Base-by-base conservation (phyloP, 202 grass and related monocot genomes). In the Schoenoplectus triqueter region DNA sequence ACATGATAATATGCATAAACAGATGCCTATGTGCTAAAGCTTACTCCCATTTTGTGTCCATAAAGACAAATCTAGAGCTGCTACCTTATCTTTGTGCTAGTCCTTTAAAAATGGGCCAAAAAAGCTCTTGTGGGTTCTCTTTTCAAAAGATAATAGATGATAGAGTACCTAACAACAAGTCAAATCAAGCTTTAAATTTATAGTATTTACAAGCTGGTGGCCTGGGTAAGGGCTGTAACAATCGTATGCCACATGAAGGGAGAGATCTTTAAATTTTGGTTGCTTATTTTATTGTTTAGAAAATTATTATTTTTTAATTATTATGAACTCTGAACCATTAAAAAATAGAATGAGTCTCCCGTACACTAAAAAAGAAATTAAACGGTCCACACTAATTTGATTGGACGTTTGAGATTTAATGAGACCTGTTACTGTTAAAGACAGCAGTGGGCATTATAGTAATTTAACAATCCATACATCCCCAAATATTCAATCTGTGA, bases 241-340 rank as follows among this genome's bases (percentile, higher is more conserved):
- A 71, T 13, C 13, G 10, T 13, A 71, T 71, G 15, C 14, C 46
- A 73, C 48, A 17, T 73, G 14, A 73, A 45, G 48, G 42, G 68
- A 71, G 48, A 18, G 15, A 0, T 3, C 3, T 19, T 49, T 20
- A 9, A 50, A 49, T 73, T 73, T 49, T 50, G 14, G n/a, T 71
- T 71, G 31, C 68, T 48, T 47, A 15, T 46, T 50, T 73, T 73
- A 18, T 50, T 50, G n/a, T 19, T 48, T 73, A 49, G n/a, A 72
- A 50, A 48, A 17, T 18, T 73, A 17, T 18, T 73, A 50, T 17
- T 50, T 17, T 10, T 73, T 49, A 9, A 19, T 73, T 64, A 7
- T 31, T 64, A 22, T 9, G 2, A 21, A 64, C 1, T 64, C 5
- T 64, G 62, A 64, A 10, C 18, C 18, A 1, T 64, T 19, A 56